These are phyloP conservation scores for Lactuca saligna DNA, from an alignment of 129 eudicot species.

Conservation along the genomic window DNA sequence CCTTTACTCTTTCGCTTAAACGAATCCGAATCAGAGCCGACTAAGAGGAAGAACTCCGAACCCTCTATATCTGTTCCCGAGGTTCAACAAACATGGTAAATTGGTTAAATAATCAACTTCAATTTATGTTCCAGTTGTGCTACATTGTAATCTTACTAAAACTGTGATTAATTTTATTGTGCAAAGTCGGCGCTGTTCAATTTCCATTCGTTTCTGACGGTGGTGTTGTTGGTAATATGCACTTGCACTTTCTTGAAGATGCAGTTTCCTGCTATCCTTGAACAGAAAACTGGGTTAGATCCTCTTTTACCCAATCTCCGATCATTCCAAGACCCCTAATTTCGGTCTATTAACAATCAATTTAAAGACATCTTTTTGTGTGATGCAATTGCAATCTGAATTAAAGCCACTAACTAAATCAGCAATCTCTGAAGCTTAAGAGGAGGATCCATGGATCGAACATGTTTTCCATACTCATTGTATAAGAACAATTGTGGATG, in stretches of 20 bases:
- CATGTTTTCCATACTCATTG: too few species aligned
- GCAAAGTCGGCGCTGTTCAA: slow-evolving; percentile 73
- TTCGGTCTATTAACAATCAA: background rate
- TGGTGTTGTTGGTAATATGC: slow-evolving; percentile 75
- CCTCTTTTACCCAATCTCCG: background rate
- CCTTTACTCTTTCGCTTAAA: slow-evolving; percentile 10
- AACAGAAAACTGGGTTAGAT: slow-evolving; percentile 76
- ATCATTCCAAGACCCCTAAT: background rate
- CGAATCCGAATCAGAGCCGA: slow-evolving; percentile 24
- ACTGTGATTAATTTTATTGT: background rate
- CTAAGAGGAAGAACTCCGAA: slow-evolving; percentile 22
- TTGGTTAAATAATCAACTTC: background rate
- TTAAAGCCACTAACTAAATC: background rate
- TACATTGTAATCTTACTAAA: background rate
- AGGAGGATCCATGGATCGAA: too few species aligned
- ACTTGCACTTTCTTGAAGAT: slow-evolving; percentile 83
- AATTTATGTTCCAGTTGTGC: background rate
- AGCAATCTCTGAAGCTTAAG: too few species aligned
- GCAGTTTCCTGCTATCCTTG: slow-evolving; percentile 80
- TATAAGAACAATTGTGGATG: background rate
- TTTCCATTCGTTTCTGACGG: slow-evolving; percentile 83
- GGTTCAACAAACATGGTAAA: slow-evolving; percentile 32
- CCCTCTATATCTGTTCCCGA: slow-evolving; percentile 1
- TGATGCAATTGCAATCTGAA: background rate
- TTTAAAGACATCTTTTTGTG: slow-evolving; percentile 2